Evolutionary conservation across 2,329 filamentous ascomycete species (phyloP), one percentile per base, ranked within the genome.

Genomic region (Penicillium sp.): DNA sequence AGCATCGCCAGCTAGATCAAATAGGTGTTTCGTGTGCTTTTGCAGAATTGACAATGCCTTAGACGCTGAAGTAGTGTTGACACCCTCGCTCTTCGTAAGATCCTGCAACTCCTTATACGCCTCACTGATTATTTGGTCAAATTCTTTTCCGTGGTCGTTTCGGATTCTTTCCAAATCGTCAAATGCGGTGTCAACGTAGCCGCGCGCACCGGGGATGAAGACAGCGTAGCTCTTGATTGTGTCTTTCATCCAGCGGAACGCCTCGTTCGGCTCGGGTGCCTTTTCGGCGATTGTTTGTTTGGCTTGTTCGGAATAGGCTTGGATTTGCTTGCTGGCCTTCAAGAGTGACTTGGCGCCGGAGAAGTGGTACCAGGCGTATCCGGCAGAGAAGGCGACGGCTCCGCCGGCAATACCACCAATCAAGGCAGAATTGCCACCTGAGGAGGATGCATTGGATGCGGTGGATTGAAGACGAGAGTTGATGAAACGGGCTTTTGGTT

Each of bases 201-300:
- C 74, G 29, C 81, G 81, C 2, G 85, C 88, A 11, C 89, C 89
- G 0, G 89, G 89, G 29, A 92, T 82, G 78, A 87, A 89, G 2
- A 76, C 78, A 2, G 87, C 86, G 66, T 91, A 91, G 23, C 84
- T 84, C 67, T 84, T 84, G 27, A 84, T 83, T 11, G 86, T 84
- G 53, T 84, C 76, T 64, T 84, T 84, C 56, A 91, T 80, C 75
- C 82, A 86, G 56, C 81, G 73, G 36, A 89, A 76, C 1, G 87
- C 86, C 70, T 89, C 80, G 58, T 88, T 86, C 13, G 86, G 79
- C 56, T 84, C 80, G 0, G 88, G 88, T 0, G 86, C 83, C 42
- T 80, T 78, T 51, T 85, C 73, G 60, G 86, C 81, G 6, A 88
- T 76, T 67, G 84, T 84, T 60, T 84, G 75, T 32, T 81, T 80